Conservation (phyloP, 768 basidiomycete genomes). For the Phylloporus sp. region DNA sequence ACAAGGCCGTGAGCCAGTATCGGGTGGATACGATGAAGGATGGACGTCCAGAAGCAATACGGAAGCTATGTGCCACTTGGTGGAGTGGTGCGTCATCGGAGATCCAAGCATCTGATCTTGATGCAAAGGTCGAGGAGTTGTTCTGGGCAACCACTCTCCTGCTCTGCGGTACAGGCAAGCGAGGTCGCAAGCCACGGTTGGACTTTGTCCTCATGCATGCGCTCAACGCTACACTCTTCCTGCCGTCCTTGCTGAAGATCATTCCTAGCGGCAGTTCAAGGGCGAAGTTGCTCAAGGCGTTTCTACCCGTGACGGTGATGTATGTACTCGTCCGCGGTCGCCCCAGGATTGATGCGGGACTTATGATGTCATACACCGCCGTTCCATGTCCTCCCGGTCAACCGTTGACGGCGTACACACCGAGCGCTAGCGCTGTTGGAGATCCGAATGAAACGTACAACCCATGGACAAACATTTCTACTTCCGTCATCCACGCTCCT, state of each 20-base stretch:
- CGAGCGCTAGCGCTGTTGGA: conserved; percentile 29
- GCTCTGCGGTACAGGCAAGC: conserved; percentile 42
- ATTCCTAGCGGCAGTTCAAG: conserved; percentile 33
- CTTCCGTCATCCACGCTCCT: conserved; percentile 42
- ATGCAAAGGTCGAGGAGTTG: conserved; percentile 44
- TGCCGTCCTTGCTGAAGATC: conserved; percentile 38
- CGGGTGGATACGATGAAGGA: conserved; percentile 31
- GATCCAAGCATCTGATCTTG: conserved; percentile 27
- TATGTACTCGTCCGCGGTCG: conserved; percentile 42
- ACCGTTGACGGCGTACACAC: background rate
- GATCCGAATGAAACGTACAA: conserved; percentile 38
- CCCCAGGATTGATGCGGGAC: conserved; percentile 45
- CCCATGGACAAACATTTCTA: conserved; percentile 49
- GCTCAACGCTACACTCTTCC: conserved; percentile 47
- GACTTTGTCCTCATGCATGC: conserved; percentile 60
- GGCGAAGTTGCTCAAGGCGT: conserved; percentile 42
- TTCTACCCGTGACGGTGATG: conserved; percentile 36
- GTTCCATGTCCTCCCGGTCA: conserved; percentile 37
- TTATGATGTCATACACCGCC: conserved; percentile 43
- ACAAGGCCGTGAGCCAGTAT: conserved; percentile 37
- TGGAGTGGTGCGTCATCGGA: conserved; percentile 25
- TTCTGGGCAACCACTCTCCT: conserved; percentile 46
- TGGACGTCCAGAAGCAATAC: conserved; percentile 42
- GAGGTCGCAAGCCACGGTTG: conserved; percentile 44
- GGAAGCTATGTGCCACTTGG: conserved; percentile 39